Evolutionary conservation across 345 rosid genomes (phyloP).

Genomic region (Arabidopsis thaliana): DNA sequence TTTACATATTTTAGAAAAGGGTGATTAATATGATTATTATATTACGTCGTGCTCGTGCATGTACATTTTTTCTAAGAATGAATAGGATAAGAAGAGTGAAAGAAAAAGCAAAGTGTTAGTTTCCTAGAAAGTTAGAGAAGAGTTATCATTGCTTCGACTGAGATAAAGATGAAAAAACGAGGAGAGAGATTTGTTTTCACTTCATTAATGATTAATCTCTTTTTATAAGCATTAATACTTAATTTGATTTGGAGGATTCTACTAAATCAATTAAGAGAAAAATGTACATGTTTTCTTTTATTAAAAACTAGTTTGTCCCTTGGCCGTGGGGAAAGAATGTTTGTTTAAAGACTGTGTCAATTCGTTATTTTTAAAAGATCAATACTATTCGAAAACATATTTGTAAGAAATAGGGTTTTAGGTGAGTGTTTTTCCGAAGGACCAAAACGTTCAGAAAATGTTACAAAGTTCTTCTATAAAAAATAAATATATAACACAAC

Average conservation of each 20-base stretch:
- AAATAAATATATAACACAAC: not conserved
- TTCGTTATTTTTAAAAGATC: not conserved
- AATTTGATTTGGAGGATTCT: conserved; percentile 26
- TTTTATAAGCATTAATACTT: conserved; percentile 34
- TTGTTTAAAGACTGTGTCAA: not conserved
- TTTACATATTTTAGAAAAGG: not conserved
- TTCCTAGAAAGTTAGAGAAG: conserved; percentile 49
- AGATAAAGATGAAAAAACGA: conserved; percentile 19
- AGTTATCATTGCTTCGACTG: conserved; percentile 47
- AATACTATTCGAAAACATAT: not conserved
- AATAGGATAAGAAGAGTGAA: conserved; percentile 32
- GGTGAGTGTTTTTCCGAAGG: not conserved
- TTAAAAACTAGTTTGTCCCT: not conserved
- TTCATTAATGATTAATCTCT: conserved; percentile 9
- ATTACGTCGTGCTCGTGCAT: conserved; percentile 26
- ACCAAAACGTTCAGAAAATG: not conserved
- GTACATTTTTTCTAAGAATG: conserved; percentile 32
- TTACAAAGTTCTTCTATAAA: not conserved
- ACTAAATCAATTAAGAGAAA: not conserved
- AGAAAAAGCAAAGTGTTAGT: conserved; percentile 45
- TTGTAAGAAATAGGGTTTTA: not conserved
- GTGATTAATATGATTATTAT: conserved; percentile 15
- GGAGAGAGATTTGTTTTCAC: conserved; percentile 42
- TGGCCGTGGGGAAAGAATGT: not conserved
- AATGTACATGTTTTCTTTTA: not conserved